These are phyloP conservation scores for Ascochyta rabiei DNA, from an alignment of 2,329 filamentous ascomycete species.

Conservation along the genomic window DNA sequence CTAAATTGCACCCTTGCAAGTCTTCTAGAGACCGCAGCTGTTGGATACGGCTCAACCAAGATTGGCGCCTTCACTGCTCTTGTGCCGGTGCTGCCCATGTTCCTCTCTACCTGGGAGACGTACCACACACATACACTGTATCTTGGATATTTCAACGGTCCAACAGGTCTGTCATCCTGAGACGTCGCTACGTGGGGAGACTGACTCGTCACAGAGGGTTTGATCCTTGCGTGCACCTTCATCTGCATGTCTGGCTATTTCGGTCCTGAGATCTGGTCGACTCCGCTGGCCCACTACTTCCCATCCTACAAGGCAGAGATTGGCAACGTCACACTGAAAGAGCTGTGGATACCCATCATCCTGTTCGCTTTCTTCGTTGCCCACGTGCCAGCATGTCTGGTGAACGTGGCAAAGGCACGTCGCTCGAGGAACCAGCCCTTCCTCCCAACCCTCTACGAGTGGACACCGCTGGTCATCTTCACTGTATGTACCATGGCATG, in stretches of 20 bases:
- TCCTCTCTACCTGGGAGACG: slow-evolving; percentile 99
- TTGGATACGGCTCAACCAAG: slow-evolving; percentile 84
- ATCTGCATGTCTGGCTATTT: slow-evolving; percentile 89
- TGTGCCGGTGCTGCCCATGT: slow-evolving; percentile 93
- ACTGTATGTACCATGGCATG: slow-evolving; percentile 76
- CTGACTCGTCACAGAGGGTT: slow-evolving; percentile 65
- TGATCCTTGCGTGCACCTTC: slow-evolving; percentile 83
- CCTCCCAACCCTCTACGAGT: slow-evolving; percentile 85
- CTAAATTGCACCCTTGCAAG: slow-evolving; percentile 95
- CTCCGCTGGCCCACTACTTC: slow-evolving; percentile 67
- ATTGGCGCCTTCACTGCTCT: slow-evolving; percentile 91
- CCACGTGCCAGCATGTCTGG: slow-evolving; percentile 87
- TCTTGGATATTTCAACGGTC: slow-evolving; percentile 94
- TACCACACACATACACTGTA: slow-evolving; percentile 98
- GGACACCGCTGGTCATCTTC: slow-evolving; percentile 88
- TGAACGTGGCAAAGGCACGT: slow-evolving; percentile 82
- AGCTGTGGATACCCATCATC: slow-evolving; percentile 78
- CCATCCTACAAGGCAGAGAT: slow-evolving; percentile 57
- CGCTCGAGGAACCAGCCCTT: slow-evolving; percentile 74
- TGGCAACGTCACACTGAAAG: slow-evolving; percentile 77
- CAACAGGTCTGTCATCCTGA: slow-evolving; percentile 61
- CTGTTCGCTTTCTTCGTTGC: slow-evolving; percentile 54
- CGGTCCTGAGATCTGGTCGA: slow-evolving; percentile 85
- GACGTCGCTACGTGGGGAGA: background rate
- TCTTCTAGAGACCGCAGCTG: slow-evolving; percentile 87